Percentiles rank a stretch among this genome's conserved stretches.
phyloP scores from a whole-genome alignment of 1,284 basidiomycete genomes.

The Irpex sp. region DNA sequence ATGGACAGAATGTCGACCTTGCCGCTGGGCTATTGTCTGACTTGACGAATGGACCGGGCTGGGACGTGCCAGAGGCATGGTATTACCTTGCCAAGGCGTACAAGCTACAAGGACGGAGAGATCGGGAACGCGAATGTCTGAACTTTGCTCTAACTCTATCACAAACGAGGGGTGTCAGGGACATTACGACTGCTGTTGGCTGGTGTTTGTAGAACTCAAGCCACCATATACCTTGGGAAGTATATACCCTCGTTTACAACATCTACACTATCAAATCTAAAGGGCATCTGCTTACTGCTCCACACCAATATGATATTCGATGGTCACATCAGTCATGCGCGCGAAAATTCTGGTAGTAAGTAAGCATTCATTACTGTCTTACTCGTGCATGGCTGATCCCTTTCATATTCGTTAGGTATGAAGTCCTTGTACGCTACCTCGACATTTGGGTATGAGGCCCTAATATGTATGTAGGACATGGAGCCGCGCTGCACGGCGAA shows the following conservation, averaged over 20 bases:
- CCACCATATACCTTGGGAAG: conserved; percentile 4
- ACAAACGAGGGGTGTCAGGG: conserved; percentile 62
- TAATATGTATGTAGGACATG: too few relatives aligned
- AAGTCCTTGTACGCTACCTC: too few relatives aligned
- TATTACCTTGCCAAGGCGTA: conserved; percentile 82
- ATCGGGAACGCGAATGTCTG: conserved; percentile 74
- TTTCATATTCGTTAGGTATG: too few relatives aligned
- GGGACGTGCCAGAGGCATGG: conserved; percentile 93
- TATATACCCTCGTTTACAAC: background rate
- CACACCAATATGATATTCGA: too few relatives aligned
- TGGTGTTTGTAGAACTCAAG: conserved; percentile 54
- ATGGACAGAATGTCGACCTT: conserved; percentile 63
- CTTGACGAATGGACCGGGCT: conserved; percentile 64
- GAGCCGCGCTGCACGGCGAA: too few relatives aligned
- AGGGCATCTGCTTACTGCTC: background rate
- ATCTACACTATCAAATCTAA: background rate
- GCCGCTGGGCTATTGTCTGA: conserved; percentile 67
- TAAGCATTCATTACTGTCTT: too few relatives aligned
- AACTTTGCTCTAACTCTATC: conserved; percentile 71
- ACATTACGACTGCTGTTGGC: conserved; percentile 61
- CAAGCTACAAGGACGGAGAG: conserved; percentile 66
- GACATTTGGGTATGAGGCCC: too few relatives aligned
- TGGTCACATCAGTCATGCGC: too few relatives aligned
- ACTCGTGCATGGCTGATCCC: too few relatives aligned
- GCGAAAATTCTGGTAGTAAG: too few relatives aligned